phyloP scores from a whole-genome alignment of 257 asterid species.

The Nicotiana noctiflora region DNA sequence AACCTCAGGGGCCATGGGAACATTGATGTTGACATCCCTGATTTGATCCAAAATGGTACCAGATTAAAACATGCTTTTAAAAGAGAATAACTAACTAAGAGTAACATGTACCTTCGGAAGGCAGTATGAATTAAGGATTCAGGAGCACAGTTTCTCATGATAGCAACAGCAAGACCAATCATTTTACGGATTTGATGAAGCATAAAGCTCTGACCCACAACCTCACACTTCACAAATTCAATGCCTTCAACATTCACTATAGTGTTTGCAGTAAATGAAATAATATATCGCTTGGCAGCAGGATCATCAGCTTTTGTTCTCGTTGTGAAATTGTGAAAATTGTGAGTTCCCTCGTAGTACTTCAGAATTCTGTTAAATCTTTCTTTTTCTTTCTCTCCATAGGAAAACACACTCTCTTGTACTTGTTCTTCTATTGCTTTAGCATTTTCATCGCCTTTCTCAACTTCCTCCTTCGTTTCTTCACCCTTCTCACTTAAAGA shows the following conservation, averaged over 20 bases:
- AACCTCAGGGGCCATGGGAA: constrained; percentile 98
- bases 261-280: constrained; percentile 64
- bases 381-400: constrained; percentile 61
- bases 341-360: constrained; percentile 78
- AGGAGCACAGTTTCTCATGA: constrained; percentile 71
- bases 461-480: constrained; percentile 22
- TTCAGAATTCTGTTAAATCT: constrained; percentile 75
- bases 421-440: background rate
- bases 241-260: constrained; percentile 51
- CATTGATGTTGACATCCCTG: constrained; percentile 73
- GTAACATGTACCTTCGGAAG: constrained; percentile 47
- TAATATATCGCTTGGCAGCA: constrained; percentile 64
- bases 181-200: constrained; percentile 96
- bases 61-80: background rate
- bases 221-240: constrained; percentile 90
- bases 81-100: background rate
- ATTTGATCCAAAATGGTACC: constrained; percentile 15
- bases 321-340: constrained; percentile 87
- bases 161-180: constrained; percentile 94
- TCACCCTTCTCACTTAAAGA: constrained; percentile 15
- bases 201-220: constrained; percentile 97
- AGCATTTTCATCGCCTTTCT: background rate
- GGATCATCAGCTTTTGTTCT: constrained; percentile 95
- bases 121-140: constrained; percentile 68
- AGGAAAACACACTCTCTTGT: constrained; percentile 39